Evolutionary conservation across 148 eudicot species (phyloP).

Genomic region (Linanthus parryae): DNA sequence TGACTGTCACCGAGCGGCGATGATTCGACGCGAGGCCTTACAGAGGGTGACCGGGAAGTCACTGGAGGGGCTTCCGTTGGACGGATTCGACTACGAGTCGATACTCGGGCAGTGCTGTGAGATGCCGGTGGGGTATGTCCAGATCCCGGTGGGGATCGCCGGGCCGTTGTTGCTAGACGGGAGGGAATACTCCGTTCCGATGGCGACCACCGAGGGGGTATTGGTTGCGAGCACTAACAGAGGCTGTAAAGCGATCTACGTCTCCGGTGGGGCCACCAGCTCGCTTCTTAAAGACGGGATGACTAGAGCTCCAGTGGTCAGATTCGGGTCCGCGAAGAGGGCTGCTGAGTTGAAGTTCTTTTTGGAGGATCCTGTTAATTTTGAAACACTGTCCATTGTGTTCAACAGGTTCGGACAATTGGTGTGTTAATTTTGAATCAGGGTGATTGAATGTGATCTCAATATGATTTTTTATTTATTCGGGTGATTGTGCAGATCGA

Average conservation of each 20-base stretch:
- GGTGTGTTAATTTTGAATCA: background rate
- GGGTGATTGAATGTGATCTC: background rate
- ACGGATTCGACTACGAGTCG: constrained; percentile 64
- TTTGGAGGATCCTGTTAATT: constrained; percentile 64
- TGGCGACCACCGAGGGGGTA: constrained; percentile 92
- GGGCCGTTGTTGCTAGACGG: constrained; percentile 79
- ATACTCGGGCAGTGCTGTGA: constrained; percentile 85
- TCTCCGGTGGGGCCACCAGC: constrained; percentile 63
- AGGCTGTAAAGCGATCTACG: constrained; percentile 75
- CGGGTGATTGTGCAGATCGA: constrained; percentile 41
- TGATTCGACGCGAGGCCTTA: constrained; percentile 60
- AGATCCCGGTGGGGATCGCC: constrained; percentile 80
- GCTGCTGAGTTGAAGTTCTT: constrained; percentile 62
- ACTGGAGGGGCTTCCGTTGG: constrained; percentile 48
- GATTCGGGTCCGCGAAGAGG: constrained; percentile 62
- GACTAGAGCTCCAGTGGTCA: constrained; percentile 87
- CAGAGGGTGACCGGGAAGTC: constrained; percentile 57
- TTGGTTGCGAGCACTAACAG: constrained; percentile 81
- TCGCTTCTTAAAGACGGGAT: constrained; percentile 60
- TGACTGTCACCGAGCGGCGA: constrained; percentile 55
- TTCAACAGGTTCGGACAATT: constrained; percentile 48
- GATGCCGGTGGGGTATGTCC: constrained; percentile 84
- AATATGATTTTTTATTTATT: background rate
- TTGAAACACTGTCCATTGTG: constrained; percentile 44
- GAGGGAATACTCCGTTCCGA: constrained; percentile 59